Evolutionary conservation across 2,329 filamentous ascomycete species (phyloP).

Genomic region (Cladosporium sp.): DNA sequence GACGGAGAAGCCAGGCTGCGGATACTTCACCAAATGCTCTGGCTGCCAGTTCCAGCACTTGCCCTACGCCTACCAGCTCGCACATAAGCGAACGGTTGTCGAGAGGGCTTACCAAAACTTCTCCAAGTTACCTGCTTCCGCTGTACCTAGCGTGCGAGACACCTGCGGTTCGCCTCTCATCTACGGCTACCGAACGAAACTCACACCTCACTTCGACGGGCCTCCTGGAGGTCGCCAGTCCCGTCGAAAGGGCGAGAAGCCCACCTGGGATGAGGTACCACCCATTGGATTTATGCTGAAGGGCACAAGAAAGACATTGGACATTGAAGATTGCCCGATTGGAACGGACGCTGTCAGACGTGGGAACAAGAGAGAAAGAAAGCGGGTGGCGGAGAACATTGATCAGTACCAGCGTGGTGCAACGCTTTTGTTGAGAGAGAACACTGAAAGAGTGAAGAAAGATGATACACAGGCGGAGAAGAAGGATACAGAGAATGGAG

Average conservation of each 20-base stretch:
- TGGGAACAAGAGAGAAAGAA: constrained; percentile 74
- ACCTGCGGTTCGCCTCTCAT: constrained; percentile 87
- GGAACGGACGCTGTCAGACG: constrained; percentile 77
- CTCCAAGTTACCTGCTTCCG: constrained; percentile 68
- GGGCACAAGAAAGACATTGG: constrained; percentile 70
- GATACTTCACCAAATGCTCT: constrained; percentile 80
- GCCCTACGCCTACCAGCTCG: constrained; percentile 76
- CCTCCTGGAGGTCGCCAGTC: constrained; percentile 52
- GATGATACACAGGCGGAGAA: constrained; percentile 14
- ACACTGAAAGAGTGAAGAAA: constrained; percentile 62
- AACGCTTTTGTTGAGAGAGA: constrained; percentile 83
- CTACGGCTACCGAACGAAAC: constrained; percentile 91
- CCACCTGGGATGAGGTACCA: constrained; percentile 59
- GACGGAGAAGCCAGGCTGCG: constrained; percentile 70
- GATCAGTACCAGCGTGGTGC: constrained; percentile 71
- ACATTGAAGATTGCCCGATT: constrained; percentile 97
- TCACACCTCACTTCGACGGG: constrained; percentile 91
- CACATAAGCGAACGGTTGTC: constrained; percentile 76
- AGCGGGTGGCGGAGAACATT: constrained; percentile 65
- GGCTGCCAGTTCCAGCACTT: constrained; percentile 99
- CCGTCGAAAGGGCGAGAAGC: constrained; percentile 46
- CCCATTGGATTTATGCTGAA: constrained; percentile 88
- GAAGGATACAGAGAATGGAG: constrained; percentile 23
- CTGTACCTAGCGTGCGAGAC: constrained; percentile 69
- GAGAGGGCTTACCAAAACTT: constrained; percentile 92